phyloP scores from a whole-genome alignment of 1,139 yeast species.

The Tardiomyces blankii region DNA sequence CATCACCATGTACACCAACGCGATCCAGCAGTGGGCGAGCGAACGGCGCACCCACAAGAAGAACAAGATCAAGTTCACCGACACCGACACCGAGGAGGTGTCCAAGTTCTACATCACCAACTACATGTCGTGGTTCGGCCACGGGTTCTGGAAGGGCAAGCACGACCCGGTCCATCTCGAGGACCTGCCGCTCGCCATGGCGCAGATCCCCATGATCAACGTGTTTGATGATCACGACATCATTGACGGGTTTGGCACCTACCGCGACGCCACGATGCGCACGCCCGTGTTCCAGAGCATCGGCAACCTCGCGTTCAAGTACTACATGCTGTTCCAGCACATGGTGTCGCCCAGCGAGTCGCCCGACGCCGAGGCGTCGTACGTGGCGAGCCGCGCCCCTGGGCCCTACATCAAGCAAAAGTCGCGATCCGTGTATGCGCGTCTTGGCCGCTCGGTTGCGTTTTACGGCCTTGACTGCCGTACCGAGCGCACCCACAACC shows the following conservation, averaged over 20 bases:
- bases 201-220: conserved; percentile 75
- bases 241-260: conserved; percentile 92
- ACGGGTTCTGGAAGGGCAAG: conserved; percentile 72
- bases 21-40: conserved; percentile 45
- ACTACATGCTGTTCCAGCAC: conserved; percentile 87
- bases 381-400: conserved; percentile 22
- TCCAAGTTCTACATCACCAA: conserved; percentile 57
- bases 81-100: conserved; percentile 42
- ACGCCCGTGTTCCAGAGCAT: conserved; percentile 56
- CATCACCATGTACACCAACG: conserved; percentile 45
- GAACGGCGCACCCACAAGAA: conserved; percentile 41
- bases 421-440: conserved; percentile 57
- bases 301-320: conserved; percentile 71
- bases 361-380: conserved; percentile 26
- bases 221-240: conserved; percentile 82
- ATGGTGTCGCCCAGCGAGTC: conserved; percentile 45
- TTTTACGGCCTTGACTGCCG: conserved; percentile 83
- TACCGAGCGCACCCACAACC: conserved; percentile 65
- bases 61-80: conserved; percentile 31
- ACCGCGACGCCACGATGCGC: conserved; percentile 61
- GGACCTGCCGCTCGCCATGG: conserved; percentile 62
- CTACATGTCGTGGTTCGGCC: conserved; percentile 81
- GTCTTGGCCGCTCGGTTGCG: conserved; percentile 64
- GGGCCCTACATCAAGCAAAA: conserved; percentile 62
- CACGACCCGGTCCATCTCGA: conserved; percentile 54